phyloP scores from a whole-genome alignment of 2,329 filamentous ascomycete genomes.

The Cladosporium colombiae region DNA sequence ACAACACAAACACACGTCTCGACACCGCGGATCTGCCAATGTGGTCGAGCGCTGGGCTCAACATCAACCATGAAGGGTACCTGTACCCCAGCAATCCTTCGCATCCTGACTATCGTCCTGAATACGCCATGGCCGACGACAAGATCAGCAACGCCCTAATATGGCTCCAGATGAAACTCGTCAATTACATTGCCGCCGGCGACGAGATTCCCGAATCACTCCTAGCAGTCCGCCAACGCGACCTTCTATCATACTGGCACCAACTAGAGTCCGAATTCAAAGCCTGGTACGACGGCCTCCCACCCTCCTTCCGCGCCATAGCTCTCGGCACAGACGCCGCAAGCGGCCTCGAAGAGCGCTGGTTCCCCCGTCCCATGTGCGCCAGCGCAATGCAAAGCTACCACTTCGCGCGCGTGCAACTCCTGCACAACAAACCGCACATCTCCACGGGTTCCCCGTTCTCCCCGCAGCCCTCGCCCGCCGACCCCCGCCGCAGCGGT shows the following conservation, averaged over 20 bases:
- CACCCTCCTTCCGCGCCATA: conserved; percentile 60
- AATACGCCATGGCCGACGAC: conserved; percentile 61
- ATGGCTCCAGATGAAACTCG: conserved; percentile 66
- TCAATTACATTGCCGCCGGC: conserved; percentile 63
- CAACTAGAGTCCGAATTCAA: conserved; percentile 59
- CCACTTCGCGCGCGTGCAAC: conserved; percentile 63
- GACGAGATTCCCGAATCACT: conserved; percentile 50
- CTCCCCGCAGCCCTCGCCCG: background rate
- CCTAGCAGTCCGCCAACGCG: conserved; percentile 51
- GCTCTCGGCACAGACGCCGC: conserved; percentile 44
- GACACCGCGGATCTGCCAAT: conserved; percentile 63
- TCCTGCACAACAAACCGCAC: conserved; percentile 61
- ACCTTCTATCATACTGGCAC: conserved; percentile 55
- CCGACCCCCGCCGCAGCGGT: background rate
- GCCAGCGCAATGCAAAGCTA: conserved; percentile 67
- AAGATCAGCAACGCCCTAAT: conserved; percentile 64
- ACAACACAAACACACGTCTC: conserved; percentile 60
- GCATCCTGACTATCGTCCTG: conserved; percentile 43
- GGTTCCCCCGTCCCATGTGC: conserved; percentile 65
- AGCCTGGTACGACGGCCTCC: conserved; percentile 60
- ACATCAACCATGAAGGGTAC: conserved; percentile 56
- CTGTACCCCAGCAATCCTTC: conserved; percentile 50
- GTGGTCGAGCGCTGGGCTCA: conserved; percentile 65
- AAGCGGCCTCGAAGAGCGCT: conserved; percentile 52
- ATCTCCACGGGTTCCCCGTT: conserved; percentile 47